These are phyloP conservation scores for Venturia pyrina DNA, from an alignment of 2,329 filamentous ascomycete genomes.

Conservation along the genomic window DNA sequence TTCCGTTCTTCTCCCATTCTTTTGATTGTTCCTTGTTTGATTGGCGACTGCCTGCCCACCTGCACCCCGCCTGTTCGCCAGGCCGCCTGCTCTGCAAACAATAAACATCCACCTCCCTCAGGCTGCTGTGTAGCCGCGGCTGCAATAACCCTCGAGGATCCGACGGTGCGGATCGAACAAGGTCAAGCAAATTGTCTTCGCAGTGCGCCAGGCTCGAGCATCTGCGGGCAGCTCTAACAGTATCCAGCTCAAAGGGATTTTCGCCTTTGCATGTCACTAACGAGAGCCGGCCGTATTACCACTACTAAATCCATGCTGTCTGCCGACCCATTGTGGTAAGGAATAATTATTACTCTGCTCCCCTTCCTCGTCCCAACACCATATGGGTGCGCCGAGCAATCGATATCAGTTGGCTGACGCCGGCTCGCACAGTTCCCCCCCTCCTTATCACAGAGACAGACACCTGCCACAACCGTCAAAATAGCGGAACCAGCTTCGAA, in stretches of 20 bases:
- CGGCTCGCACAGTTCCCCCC: slow-evolving; percentile 5
- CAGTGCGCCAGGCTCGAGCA: background rate
- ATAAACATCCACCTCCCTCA: no score
- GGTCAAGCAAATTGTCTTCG: slow-evolving; percentile 1
- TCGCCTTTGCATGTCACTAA: background rate
- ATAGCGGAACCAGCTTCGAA: background rate
- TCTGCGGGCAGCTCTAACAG: background rate
- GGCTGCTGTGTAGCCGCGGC: slow-evolving; percentile 1
- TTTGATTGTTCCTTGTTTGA: background rate
- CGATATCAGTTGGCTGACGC: slow-evolving; percentile 8
- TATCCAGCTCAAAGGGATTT: background rate
- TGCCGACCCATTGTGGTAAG: slow-evolving; percentile 2
- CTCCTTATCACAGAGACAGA: background rate
- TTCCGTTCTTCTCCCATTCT: background rate
- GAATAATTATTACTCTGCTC: background rate
- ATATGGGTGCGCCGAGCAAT: slow-evolving; percentile 5
- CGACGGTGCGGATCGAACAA: background rate
- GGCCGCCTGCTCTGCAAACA: no score
- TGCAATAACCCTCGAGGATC: background rate
- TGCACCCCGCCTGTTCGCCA: background rate
- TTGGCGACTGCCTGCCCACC: background rate
- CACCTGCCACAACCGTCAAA: slow-evolving; percentile 1
- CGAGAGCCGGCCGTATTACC: slow-evolving; percentile 1
- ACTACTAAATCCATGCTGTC: slow-evolving; percentile 3
- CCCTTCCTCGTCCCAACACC: background rate